A percentile compares a stretch with the other conserved stretches of the same genome.
Conservation (phyloP, 768 basidiomycete genomes). For the Pleurotus djamor region DNA sequence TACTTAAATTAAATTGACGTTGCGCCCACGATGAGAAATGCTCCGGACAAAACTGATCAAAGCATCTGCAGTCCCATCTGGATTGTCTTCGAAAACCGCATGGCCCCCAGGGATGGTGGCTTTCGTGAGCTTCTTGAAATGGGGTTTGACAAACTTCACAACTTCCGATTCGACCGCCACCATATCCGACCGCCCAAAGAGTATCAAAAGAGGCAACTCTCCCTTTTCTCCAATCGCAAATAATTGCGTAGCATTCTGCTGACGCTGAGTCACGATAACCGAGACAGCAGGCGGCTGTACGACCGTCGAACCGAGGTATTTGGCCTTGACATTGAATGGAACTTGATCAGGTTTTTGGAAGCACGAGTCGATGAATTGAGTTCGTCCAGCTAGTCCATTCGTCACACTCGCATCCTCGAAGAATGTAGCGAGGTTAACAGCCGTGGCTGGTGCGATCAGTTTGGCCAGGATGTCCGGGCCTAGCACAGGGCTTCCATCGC, state of each 20-base stretch:
- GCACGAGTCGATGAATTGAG: slow-evolving; percentile 21
- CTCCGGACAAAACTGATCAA: background rate
- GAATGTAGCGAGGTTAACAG: slow-evolving; percentile 7
- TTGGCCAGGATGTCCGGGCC: slow-evolving; percentile 13
- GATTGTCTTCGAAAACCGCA: slow-evolving; percentile 5
- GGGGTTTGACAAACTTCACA: background rate
- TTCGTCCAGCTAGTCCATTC: slow-evolving; percentile 15
- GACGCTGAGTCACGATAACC: slow-evolving; percentile 17
- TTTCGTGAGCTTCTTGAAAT: background rate
- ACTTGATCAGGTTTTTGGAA: slow-evolving; percentile 23
- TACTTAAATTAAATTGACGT: background rate
- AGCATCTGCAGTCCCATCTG: slow-evolving; percentile 1
- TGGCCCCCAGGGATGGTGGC: background rate
- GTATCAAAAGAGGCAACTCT: background rate
- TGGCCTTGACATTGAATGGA: slow-evolving; percentile 20
- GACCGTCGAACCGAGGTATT: slow-evolving; percentile 19
- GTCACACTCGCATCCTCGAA: slow-evolving; percentile 19
- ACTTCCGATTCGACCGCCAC: background rate
- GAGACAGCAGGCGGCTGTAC: slow-evolving; percentile 16
- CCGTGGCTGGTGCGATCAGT: slow-evolving; percentile 12
- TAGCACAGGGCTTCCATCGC: slow-evolving; percentile 22
- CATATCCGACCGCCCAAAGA: background rate
- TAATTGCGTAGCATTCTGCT: slow-evolving; percentile 22
- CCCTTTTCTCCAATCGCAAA: slow-evolving; percentile 8
- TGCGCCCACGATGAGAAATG: background rate